Base-by-base conservation (phyloP, 805 yeast genomes). In the Sugiyamaella floridensis region DNA sequence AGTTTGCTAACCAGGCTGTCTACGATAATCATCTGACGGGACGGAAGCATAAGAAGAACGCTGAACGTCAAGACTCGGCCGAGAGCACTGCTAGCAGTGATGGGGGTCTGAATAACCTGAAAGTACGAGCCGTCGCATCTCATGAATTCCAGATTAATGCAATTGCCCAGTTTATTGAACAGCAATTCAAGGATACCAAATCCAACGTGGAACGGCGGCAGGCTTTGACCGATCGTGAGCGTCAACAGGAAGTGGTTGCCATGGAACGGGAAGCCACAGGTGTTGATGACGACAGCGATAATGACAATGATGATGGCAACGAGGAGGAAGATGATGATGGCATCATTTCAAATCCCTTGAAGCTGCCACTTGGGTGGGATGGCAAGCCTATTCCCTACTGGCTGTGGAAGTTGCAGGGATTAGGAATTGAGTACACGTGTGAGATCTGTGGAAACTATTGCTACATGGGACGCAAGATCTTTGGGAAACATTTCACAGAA, bases 341-440 rank as follows among this genome's bases (percentile, higher is more conserved):
- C 8, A 57, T 62, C 16, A 63, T 64, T 29, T 66, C 62, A 49
- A 76, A 76, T 55, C 81, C 83, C 16, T 71, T 79, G 52, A 79
- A 83, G 52, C 67, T 87, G 51, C 96, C 96, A 0, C 49, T 87
- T 0, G 98, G 96, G 0, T 78, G 86, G 16, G 97, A 90, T 67
- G 97, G 97, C 0, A 78, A 76, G 42, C 97, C 97, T 0, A 88
- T 93, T 28, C 99, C 99, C 1, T 81, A 76, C 51, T 93, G 99
- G 99, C 72, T 93, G 28, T 90, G 81, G 74, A 93, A 90, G 67
- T 72, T 90, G 45, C 89, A 89, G 61, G 99, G 99, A 0, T 73
- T 90, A 10, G 86, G 86, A 52, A 76, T 79, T 43, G 80, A 78
- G 49, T 87, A 81, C 60, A 62, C 69, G 0, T 93, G 99, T 66